Evolutionary conservation across 2,329 filamentous ascomycete genomes (phyloP).

Genomic region (Aureobasidium uvarum): DNA sequence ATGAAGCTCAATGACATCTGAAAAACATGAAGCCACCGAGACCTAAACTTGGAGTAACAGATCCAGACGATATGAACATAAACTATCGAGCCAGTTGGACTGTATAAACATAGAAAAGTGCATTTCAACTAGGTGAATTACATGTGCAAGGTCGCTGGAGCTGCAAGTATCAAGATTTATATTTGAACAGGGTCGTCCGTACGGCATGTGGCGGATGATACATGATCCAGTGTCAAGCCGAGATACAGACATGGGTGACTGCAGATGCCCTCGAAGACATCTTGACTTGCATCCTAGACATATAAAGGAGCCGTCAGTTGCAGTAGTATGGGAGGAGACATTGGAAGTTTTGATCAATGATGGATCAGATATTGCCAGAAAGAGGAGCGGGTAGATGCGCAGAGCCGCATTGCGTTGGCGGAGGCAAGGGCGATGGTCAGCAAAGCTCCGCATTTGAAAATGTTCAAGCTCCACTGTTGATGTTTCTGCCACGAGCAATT

Average conservation of each 20-base stretch:
- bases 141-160: neutral
- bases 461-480: constrained; percentile 4
- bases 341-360: neutral
- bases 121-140: neutral
- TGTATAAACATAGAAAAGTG: neutral
- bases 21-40: neutral
- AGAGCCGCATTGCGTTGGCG: neutral
- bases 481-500: constrained; percentile 20
- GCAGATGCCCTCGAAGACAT: neutral
- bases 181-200: neutral
- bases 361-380: neutral
- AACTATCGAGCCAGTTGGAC: neutral
- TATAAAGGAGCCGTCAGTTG: neutral
- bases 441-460: constrained; percentile 4
- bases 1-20: neutral
- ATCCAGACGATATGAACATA: no score
- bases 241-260: neutral
- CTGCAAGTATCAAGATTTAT: neutral
- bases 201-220: neutral
- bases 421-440: constrained; percentile 13
- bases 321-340: neutral
- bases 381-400: constrained; percentile 6
- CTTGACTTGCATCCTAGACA: neutral
- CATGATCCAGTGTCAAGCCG: neutral
- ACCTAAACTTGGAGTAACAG: no score